These are phyloP conservation scores for Heritiera fomes DNA, from an alignment of 345 rosid genomes.

Conservation along the genomic window DNA sequence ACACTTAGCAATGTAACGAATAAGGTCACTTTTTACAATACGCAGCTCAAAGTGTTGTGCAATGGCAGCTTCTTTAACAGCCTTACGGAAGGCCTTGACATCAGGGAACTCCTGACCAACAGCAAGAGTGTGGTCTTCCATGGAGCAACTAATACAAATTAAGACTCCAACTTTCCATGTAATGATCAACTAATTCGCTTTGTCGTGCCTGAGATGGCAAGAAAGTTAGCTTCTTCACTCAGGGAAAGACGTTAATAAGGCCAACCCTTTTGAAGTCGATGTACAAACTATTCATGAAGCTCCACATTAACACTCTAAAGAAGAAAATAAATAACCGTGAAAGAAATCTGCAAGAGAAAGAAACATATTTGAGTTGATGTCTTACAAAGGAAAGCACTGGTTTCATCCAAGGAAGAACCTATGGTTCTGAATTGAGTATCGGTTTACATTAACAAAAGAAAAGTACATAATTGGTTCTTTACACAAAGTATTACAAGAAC, in stretches of 20 bases:
- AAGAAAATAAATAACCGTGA: background rate
- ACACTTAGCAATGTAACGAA: conserved; percentile 59
- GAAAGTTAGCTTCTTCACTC: background rate
- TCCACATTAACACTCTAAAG: background rate
- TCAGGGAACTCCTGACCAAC: conserved; percentile 63
- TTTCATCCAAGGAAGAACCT: background rate
- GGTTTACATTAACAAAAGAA: background rate
- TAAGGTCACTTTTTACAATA: conserved; percentile 51
- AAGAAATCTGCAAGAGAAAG: background rate
- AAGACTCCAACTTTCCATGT: conserved; percentile 18
- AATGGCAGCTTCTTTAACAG: conserved; percentile 58
- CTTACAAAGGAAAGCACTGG: background rate
- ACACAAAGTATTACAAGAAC: background rate
- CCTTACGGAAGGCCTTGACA: conserved; percentile 57
- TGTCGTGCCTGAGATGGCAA: background rate
- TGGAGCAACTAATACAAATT: conserved; percentile 22
- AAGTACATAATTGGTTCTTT: background rate
- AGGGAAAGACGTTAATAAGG: conserved; percentile 6
- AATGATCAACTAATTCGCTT: conserved; percentile 6
- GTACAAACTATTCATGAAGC: background rate
- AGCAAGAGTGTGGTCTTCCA: conserved; percentile 42
- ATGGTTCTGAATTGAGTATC: background rate
- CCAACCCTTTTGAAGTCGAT: background rate
- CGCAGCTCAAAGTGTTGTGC: conserved; percentile 62
- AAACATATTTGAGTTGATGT: background rate